Base-by-base conservation (phyloP, 805 yeast genomes). In the Zygotorulaspora sp. region DNA sequence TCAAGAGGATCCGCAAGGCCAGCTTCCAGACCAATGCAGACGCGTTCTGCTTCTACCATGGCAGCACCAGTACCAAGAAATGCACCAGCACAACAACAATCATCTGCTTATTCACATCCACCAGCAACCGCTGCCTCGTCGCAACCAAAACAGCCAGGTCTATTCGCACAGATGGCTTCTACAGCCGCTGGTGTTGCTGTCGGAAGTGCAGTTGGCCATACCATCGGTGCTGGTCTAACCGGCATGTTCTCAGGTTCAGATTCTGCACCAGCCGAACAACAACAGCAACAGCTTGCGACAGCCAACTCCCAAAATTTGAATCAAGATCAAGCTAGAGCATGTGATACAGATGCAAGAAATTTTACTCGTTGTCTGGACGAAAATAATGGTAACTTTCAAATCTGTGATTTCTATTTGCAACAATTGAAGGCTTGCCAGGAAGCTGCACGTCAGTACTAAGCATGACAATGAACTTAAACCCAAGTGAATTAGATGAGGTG, bases 141-240 rank as follows among this genome's bases (percentile, higher is more conserved):
- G 36, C 81, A 71, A 58, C 74, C 77, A 27, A 58, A 56, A 52
- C 77, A 73, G 54, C 97, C 97, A 32, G 97, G 97, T 55, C 55
- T 90, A 61, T 89, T 90, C 57, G 84, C 90, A 43, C 95, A 92
- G 69, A 92, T 92, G 98, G 97, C 97, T 26, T 74, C 95, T 32
- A 92, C 98, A 33, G 98, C 98, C 39, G 98, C 97, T 34, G 98
- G 98, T 80, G 98, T 92, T 30, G 98, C 97, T 38, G 97, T 92
- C 40, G 98, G 98, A 56, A 86, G 96, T 36, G 82, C 97, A 45
- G 80, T 90, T 38, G 98, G 98, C 46, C 98, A 92, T 74, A 87
- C 97, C 27, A 52, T 90, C 42, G 97, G 97, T 68, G 95, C 95
- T 46, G 97, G 97, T 56, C 70, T 92, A 54, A 80, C 95, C 35